Base-by-base conservation (phyloP, 2,329 filamentous ascomycete species). In the Arthrobotrys entomopaga region DNA sequence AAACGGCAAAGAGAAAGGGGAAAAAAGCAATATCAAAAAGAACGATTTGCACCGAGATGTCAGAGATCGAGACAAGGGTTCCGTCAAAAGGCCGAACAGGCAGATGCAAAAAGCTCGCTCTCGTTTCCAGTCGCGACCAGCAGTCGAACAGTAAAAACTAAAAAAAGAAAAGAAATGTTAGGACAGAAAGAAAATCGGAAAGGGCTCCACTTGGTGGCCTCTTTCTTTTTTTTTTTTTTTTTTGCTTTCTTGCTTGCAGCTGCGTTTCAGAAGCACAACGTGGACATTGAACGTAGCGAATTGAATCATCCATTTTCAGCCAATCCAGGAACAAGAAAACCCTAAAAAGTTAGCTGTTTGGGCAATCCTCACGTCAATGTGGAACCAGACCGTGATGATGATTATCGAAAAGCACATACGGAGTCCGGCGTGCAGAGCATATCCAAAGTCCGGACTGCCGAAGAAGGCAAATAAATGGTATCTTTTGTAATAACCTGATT, bases 201-300 rank as follows among this genome's bases (percentile, higher is more conserved):
- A 29, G 29, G 29, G 29, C 7, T 34, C 29, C 29, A 34, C 29
- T 34, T 34, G 29, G 29, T 10, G 29, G 19, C 48, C 56, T 42
- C 48, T 15, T 13, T 4, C 16, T 59, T 58, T 46, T 24, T 54
- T 54, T 13, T 34, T 56, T 38, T n/a, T n/a, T n/a, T n/a, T n/a
- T n/a, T n/a, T n/a, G n/a, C n/a, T n/a, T 38, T 54, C n/a, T 34
- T 48, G 22, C 65, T 43, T 70, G 65, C 65, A 70, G 59, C 52
- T 34, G 54, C 65, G 65, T 70, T 70, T 70, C 65, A 70, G 65
- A 70, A 70, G 65, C 57, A 70, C 65, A 70, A 70, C 65, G 65
- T 70, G 57, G 65, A 61, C 65, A 24, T 70, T 34, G 57, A 69
- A 19, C 46, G 26, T 46, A 48, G 19, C 52, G 52, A 56, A 56